Conservation (phyloP, 345 rosid species). For the Populus ilicifolia region DNA sequence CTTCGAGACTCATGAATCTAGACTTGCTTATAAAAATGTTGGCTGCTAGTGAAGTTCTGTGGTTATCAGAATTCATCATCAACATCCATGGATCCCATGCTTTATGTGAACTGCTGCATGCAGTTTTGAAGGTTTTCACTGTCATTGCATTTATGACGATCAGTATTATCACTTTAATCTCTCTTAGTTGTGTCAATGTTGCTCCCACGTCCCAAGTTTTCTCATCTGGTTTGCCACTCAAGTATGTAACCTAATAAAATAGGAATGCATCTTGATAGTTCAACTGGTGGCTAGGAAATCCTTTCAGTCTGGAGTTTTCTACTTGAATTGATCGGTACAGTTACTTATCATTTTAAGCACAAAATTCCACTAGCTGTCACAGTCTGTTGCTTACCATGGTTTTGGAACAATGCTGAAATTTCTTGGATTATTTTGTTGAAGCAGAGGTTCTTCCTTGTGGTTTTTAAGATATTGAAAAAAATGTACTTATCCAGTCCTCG, state of each 20-base stretch:
- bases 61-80: background rate
- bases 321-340: background rate
- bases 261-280: background rate
- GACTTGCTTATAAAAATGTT: background rate
- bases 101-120: background rate
- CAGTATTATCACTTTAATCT: background rate
- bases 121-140: background rate
- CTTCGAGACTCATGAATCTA: background rate
- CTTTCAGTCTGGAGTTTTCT: background rate
- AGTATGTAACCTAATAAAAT: background rate
- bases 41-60: background rate
- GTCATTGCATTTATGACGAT: background rate
- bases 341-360: background rate
- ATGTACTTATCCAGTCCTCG: constrained; percentile 2
- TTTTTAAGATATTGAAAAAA: background rate
- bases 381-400: background rate
- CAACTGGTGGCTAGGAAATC: background rate
- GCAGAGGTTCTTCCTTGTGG: background rate
- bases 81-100: background rate
- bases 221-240: background rate
- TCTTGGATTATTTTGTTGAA: background rate
- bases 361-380: background rate
- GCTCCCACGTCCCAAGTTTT: background rate
- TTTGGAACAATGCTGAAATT: background rate
- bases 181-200: background rate